Evolutionary conservation across 129 eudicot species (phyloP).

Genomic region (Lonicera japonica): DNA sequence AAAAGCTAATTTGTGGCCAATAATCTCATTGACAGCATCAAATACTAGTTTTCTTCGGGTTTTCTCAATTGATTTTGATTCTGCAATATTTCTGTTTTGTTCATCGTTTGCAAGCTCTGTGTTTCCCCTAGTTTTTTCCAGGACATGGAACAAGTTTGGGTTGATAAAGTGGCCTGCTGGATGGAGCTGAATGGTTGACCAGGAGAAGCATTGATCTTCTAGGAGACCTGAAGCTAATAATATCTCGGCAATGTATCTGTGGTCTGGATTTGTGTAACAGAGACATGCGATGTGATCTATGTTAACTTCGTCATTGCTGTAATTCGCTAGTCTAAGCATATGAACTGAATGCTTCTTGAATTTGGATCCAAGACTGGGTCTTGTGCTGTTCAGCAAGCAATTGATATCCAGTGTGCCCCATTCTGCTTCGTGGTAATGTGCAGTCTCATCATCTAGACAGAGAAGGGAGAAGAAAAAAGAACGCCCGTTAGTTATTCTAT

Average conservation of each 20-base stretch:
- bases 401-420: conserved; percentile 35
- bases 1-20: conserved; percentile 39
- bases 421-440: conserved; percentile 36
- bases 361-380: conserved; percentile 21
- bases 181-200: conserved; percentile 32
- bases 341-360: conserved; percentile 33
- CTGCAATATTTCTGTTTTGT: conserved; percentile 15
- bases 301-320: conserved; percentile 28
- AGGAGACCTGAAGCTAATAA: conserved; percentile 60
- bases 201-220: conserved; percentile 73
- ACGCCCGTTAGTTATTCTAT: conserved; percentile 15
- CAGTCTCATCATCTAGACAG: conserved; percentile 43
- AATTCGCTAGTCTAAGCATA: conserved; percentile 34
- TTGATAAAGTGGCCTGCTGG: conserved; percentile 46
- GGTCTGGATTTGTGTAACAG: conserved; percentile 34
- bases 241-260: conserved; percentile 52
- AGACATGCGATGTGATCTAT: conserved; percentile 18
- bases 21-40: conserved; percentile 72
- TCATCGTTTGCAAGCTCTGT: conserved; percentile 18
- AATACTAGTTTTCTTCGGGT: conserved; percentile 55
- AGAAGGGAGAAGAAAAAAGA: conserved; percentile 11
- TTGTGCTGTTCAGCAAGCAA: conserved; percentile 22
- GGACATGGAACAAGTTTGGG: conserved; percentile 64
- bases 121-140: conserved; percentile 57
- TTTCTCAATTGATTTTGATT: conserved; percentile 34